phyloP scores from a whole-genome alignment of 768 basidiomycete species.

The Heimioporus sp. region DNA sequence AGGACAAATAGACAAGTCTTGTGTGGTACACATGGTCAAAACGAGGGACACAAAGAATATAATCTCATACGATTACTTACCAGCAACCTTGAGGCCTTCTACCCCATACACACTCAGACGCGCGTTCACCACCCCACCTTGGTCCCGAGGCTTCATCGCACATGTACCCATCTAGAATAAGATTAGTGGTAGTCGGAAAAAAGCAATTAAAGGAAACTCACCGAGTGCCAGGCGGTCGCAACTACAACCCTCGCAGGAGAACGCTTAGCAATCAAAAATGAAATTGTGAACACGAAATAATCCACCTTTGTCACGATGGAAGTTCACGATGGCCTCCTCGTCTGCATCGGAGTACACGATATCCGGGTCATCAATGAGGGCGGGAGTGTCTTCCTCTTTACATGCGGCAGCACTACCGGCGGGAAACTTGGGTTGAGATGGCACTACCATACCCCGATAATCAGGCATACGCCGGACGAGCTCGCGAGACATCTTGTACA shows the following conservation, averaged over 20 bases:
- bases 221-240: too few species aligned
- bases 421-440: constrained; percentile 24
- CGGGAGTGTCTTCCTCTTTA: constrained; percentile 15
- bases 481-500: constrained; percentile 55
- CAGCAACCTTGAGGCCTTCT: constrained; percentile 57
- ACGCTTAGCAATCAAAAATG: too few species aligned
- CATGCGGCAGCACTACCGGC: constrained; percentile 25
- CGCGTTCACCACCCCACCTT: constrained; percentile 62
- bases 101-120: constrained; percentile 63
- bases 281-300: not conserved
- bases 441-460: constrained; percentile 10
- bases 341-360: constrained; percentile 34
- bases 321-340: constrained; percentile 30
- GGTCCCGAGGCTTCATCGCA: constrained; percentile 60
- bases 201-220: too few species aligned
- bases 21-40: not conserved
- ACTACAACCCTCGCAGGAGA: too few species aligned
- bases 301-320: constrained; percentile 8
- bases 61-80: constrained; percentile 25
- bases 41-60: not conserved
- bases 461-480: constrained; percentile 48
- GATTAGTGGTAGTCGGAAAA: too few species aligned
- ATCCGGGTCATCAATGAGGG: constrained; percentile 23
- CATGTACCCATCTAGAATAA: constrained; percentile 56
- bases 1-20: constrained; percentile 33